Evolutionary conservation across 176 grass and related monocot species (phyloP), one percentile per base, ranked within the genome.

Genomic region (Oryza nivara): DNA sequence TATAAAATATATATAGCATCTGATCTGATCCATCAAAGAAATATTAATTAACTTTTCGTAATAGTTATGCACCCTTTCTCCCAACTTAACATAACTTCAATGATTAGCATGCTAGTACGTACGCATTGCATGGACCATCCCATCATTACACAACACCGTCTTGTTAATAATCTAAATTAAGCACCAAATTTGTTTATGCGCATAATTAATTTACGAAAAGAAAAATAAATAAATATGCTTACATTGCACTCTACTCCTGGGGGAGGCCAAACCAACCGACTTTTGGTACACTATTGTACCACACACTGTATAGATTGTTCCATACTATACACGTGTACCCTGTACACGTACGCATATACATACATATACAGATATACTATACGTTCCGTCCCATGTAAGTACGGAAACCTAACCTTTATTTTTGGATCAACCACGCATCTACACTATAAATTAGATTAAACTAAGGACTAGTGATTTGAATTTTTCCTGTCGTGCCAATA

Each of bases 171-270:
- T 20, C 7, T 15, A 49, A 49, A 49, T 20, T 16, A 26, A 3
- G 48, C 20, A 71, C 34, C 34, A 20, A 58, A 58, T 25, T 26
- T 26, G 26, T 26, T 19, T 81, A 36, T 43, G 45, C 47, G 66
- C 26, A 20, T 19, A 32, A 3, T 32, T 32, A 58, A 25, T 43
- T 30, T 46, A 67, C 15, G 19, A 28, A 41, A 17, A 1, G 4
- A 12, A 11, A 0, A 7, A 19, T 56, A 6, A 56, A 56, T 20
- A 20, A 2, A 56, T 56, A 8, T 4, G n/a, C 69, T 73, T 82
- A 34, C 9, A 47, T 22, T 82, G 38, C 80, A 82, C 80, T 82
- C 40, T 43, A 73, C 69, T 82, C 41, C 80, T 61, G 7, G 44
- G 44, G 9, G 23, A 0, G 20, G 5, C 2, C 68, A 34, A 11